phyloP scores from a whole-genome alignment of 1,284 basidiomycete species.

The Hemileia vastatrix region DNA sequence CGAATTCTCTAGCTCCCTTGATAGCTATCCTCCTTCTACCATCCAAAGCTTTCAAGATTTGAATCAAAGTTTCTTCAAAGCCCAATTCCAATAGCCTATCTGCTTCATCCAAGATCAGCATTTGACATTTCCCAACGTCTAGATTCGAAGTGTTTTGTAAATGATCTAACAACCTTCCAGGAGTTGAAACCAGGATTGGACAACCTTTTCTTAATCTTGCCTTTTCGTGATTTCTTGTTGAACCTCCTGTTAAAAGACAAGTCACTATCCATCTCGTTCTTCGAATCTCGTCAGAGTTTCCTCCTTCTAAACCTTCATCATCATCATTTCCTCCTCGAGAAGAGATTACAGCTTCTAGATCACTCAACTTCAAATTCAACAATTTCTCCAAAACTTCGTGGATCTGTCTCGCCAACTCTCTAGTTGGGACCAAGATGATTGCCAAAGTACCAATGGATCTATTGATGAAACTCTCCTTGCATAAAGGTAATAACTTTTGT shows the following conservation, averaged over 20 bases:
- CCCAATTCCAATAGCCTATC: slow-evolving; percentile 45
- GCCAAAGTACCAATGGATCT: slow-evolving; percentile 39
- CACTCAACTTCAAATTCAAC: slow-evolving; percentile 32
- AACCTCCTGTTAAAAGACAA: slow-evolving; percentile 39
- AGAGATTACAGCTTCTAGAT: slow-evolving; percentile 28
- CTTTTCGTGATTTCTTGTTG: slow-evolving; percentile 44
- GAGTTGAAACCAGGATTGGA: slow-evolving; percentile 41
- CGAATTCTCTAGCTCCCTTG: slow-evolving; percentile 58
- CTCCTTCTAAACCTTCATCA: background rate
- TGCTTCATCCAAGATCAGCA: slow-evolving; percentile 42
- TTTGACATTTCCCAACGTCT: slow-evolving; percentile 70
- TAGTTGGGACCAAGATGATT: slow-evolving; percentile 41
- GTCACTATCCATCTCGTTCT: slow-evolving; percentile 41
- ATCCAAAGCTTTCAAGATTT: slow-evolving; percentile 74
- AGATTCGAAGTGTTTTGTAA: slow-evolving; percentile 54
- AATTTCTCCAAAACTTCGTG: slow-evolving; percentile 41
- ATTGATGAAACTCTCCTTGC: slow-evolving; percentile 40
- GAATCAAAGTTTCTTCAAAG: slow-evolving; percentile 50
- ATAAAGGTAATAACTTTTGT: slow-evolving; percentile 39
- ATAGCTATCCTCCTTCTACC: slow-evolving; percentile 50
- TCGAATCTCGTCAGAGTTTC: slow-evolving; percentile 24
- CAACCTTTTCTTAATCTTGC: slow-evolving; percentile 39
- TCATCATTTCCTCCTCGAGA: slow-evolving; percentile 27
- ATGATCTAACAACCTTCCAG: slow-evolving; percentile 41
- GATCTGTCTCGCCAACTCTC: slow-evolving; percentile 43